Conservation (phyloP, 2,329 filamentous ascomycete species). For the Zarea fungicola region DNA sequence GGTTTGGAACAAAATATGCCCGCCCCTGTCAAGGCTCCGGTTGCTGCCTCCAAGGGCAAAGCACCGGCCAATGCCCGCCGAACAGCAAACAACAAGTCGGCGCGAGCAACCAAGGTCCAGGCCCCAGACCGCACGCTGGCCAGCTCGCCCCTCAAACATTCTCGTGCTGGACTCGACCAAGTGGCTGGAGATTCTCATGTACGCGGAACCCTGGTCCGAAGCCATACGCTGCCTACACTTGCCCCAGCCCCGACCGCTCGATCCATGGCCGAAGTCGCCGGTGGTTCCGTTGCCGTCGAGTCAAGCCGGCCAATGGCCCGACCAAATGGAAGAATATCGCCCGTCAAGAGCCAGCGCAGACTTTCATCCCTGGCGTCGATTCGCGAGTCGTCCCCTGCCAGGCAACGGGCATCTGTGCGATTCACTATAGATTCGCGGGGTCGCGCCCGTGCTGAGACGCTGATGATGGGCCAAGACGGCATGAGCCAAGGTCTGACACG, state of each 20-base stretch:
- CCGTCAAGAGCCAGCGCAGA: slow-evolving; percentile 46
- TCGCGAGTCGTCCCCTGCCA: slow-evolving; percentile 43
- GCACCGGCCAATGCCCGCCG: slow-evolving; percentile 30
- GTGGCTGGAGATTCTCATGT: slow-evolving; percentile 51
- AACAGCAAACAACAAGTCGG: slow-evolving; percentile 35
- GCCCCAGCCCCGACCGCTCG: slow-evolving; percentile 44
- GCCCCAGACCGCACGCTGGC: slow-evolving; percentile 35
- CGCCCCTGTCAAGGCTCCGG: slow-evolving; percentile 5
- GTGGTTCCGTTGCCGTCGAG: slow-evolving; percentile 24
- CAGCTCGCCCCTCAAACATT: slow-evolving; percentile 49
- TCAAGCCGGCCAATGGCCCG: slow-evolving; percentile 32
- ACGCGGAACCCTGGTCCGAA: slow-evolving; percentile 35
- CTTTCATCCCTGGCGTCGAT: slow-evolving; percentile 52
- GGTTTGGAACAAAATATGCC: slow-evolving; percentile 24
- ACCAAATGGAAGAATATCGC: slow-evolving; percentile 45
- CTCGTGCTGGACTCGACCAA: slow-evolving; percentile 45
- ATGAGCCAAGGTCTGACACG: slow-evolving; percentile 22
- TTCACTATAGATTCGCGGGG: slow-evolving; percentile 61
- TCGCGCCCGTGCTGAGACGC: slow-evolving; percentile 50
- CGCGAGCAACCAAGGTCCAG: slow-evolving; percentile 39
- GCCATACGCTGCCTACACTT: slow-evolving; percentile 39
- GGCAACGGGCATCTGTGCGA: slow-evolving; percentile 51
- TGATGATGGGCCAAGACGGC: slow-evolving; percentile 32
- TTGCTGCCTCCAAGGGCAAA: not conserved
- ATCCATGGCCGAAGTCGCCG: slow-evolving; percentile 29